Conservation (phyloP, 345 rosid species). For the Aegle marmelos region DNA sequence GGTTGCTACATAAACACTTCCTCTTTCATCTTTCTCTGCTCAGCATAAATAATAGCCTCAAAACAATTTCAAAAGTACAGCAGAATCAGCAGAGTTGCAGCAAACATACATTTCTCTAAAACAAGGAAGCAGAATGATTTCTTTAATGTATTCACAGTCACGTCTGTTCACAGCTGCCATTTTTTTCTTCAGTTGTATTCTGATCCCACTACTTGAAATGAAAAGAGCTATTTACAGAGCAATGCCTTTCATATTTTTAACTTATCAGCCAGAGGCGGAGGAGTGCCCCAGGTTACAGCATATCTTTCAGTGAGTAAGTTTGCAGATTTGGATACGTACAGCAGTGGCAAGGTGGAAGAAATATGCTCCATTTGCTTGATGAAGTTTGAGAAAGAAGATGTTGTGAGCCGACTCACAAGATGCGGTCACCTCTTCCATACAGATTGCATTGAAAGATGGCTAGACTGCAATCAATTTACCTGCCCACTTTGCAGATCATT, state of each 20-base stretch:
- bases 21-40: not conserved
- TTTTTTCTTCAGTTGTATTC: slow-evolving; percentile 51
- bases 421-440: slow-evolving; percentile 70
- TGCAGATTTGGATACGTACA: slow-evolving; percentile 23
- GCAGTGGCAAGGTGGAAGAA: slow-evolving; percentile 3
- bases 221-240: slow-evolving; percentile 19
- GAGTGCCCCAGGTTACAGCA: not conserved
- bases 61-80: too few species aligned
- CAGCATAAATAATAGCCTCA: too few species aligned
- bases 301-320: slow-evolving; percentile 35
- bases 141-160: slow-evolving; percentile 39
- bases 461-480: slow-evolving; percentile 50
- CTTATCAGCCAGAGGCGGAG: slow-evolving; percentile 7
- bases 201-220: slow-evolving; percentile 44
- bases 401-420: slow-evolving; percentile 45
- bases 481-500: slow-evolving; percentile 78
- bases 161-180: slow-evolving; percentile 43
- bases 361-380: slow-evolving; percentile 64
- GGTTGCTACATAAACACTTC: not conserved
- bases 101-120: too few species aligned
- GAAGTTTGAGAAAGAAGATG: slow-evolving; percentile 49
- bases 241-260: slow-evolving; percentile 7
- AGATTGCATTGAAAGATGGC: slow-evolving; percentile 62
- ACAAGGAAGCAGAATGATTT: slow-evolving; percentile 35
- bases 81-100: not conserved